Percentiles rank a stretch among this genome's conserved stretches.
Evolutionary conservation across 1,284 basidiomycete species (phyloP).

Genomic region (Ustilago xerochloae): DNA sequence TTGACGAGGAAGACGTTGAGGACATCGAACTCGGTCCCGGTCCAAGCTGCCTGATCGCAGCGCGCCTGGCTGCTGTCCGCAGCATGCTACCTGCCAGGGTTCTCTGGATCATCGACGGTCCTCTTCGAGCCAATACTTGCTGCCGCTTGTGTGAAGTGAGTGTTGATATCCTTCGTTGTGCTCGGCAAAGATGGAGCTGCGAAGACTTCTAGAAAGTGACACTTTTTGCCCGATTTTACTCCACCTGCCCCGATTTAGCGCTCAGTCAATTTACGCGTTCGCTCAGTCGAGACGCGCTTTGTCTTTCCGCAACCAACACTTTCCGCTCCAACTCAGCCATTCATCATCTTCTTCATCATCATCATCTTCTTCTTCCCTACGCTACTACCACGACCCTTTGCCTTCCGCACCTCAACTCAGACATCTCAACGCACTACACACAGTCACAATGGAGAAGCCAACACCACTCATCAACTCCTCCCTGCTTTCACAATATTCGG

Average conservation of each 20-base stretch:
- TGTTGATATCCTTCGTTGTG: background rate
- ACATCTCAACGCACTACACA: background rate
- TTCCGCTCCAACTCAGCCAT: conserved; percentile 2
- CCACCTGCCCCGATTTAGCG: background rate
- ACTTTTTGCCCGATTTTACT: conserved; percentile 5
- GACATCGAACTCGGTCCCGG: conserved; percentile 3
- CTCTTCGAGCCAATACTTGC: background rate
- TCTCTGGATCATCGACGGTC: background rate
- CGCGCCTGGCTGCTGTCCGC: background rate
- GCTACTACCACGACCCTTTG: background rate
- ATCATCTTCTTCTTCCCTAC: background rate
- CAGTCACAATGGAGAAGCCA: conserved; percentile 58
- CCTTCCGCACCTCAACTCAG: background rate
- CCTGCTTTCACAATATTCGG: conserved; percentile 43
- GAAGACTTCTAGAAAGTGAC: conserved; percentile 4
- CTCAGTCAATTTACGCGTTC: conserved; percentile 12
- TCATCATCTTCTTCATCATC: background rate
- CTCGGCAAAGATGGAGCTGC: background rate
- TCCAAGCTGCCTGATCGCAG: background rate
- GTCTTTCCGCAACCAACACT: conserved; percentile 6
- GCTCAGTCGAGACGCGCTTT: background rate
- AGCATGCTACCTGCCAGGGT: background rate
- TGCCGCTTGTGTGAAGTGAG: too few species aligned
- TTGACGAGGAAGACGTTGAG: background rate
- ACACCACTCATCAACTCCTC: conserved; percentile 64